Base-by-base conservation (phyloP, 1,139 yeast species). In the Candida sanyaensis region DNA sequence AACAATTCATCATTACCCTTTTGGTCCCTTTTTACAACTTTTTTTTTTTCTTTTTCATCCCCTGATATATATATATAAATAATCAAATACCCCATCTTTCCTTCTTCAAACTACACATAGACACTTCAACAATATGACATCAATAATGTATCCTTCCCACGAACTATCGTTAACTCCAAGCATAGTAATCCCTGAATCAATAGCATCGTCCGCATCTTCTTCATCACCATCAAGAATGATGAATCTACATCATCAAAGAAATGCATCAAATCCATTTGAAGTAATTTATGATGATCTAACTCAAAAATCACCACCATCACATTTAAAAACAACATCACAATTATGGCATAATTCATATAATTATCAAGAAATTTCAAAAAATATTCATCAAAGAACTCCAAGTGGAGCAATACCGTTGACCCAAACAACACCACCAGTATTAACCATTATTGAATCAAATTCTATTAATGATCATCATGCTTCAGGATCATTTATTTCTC, bases 401-500 rank as follows among this genome's bases (percentile, higher is more conserved):
- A 34, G 27, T n/a, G 10, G 28, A 6, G 44, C 33, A 7, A 11
- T 41, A 28, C 44, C 43, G 6, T 46, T 37, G 10, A 27, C 33
- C 2, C 10, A 34, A 23, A 5, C 21, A 6, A 32, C 55, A 4
- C 63, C 60, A n/a, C 69, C 69, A 1, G 54, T 60, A 1, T 54
- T 64, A 0, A 71, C 77, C 0, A 50, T 67, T 21, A 60, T 72
- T 1, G 71, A 66, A 33, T 61, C 62, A 30, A 49, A 37, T 28
- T 24, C 30, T 8, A 12, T n/a, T 13, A 17, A 12, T 26, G 29
- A 11, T 36, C 46, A 54, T 47, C 26, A 17, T 55, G 57, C 17
- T 11, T 28, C 42, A 49, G 69, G 68, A 1, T 70, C 76, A 1
- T 53, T 71, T 0, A 53, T 69, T 1, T 72, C 78, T 2, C 53